Evolutionary conservation across 768 basidiomycete genomes (phyloP), one percentile per base, ranked within the genome.

Genomic region (Boletus huronensis): DNA sequence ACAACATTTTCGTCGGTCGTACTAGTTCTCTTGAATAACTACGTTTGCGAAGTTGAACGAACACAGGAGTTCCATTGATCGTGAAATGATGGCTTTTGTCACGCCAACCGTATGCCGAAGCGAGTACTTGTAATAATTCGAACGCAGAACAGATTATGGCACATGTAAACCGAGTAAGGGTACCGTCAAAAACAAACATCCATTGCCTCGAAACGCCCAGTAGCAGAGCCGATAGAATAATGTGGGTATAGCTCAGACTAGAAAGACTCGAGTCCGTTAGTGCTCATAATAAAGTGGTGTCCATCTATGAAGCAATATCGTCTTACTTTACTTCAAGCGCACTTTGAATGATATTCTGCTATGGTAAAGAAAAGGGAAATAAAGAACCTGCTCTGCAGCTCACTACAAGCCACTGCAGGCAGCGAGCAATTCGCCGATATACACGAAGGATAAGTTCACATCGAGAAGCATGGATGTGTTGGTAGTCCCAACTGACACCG

Each of bases 171-270:
- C 54, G 32, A 44, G 53, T 55, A 54, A 46, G 52, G 52, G 32
- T 28, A 62, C 44, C 32, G 42, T 41, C 52, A 32, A 44, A 53
- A 51, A 38, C 34, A 54, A 48, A 34, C 41, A 25, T 51, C 60
- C 36, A 41, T 7, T 29, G 28, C 39, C 29, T 35, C 39, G 58
- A 58, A 58, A 55, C 2, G 47, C 47, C 38, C 36, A 47, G 38
- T 40, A 48, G 26, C 29, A 53, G 52, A 52, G 29, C 52, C 26
- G 44, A 58, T 55, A 60, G 48, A 52, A 65, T 65, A 53, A 50
- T 47, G 49, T 52, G 70, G 68, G 68, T 70, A 68, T 68, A 58
- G 39, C 41, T 58, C 56, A 46, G 42, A 58, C 56, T 55, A 54
- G 45, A 57, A 55, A 59, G 34, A 52, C 34, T 49, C 17, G 19